phyloP scores from a whole-genome alignment of 1,284 basidiomycete genomes.

The Cronartium quercuum region DNA sequence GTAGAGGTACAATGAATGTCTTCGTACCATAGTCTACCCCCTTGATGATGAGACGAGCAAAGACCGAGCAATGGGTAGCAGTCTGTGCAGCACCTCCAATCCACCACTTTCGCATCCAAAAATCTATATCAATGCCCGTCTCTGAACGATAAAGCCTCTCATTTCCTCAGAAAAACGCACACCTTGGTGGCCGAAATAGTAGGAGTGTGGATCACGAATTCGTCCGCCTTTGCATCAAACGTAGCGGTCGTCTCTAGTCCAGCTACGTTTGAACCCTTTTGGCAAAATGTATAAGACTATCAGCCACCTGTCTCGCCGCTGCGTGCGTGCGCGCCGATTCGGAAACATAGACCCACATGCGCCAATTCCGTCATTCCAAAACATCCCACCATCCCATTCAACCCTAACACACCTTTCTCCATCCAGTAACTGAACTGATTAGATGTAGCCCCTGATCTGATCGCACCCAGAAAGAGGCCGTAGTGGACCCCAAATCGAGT shows the following conservation, averaged over 20 bases:
- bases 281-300: constrained; percentile 43
- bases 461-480: constrained; percentile 55
- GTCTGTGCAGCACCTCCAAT: constrained; percentile 58
- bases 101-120: constrained; percentile 53
- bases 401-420: constrained; percentile 55
- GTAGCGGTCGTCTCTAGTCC: constrained; percentile 58
- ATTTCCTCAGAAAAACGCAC: too few relatives aligned
- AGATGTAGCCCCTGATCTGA: constrained; percentile 50
- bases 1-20: constrained; percentile 57
- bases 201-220: constrained; percentile 58
- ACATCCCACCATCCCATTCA: constrained; percentile 57
- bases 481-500: constrained; percentile 57
- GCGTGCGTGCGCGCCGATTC: background rate
- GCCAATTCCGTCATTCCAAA: constrained; percentile 56
- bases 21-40: constrained; percentile 57
- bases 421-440: constrained; percentile 55
- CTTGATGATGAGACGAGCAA: constrained; percentile 56
- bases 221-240: constrained; percentile 55
- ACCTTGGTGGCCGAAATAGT: constrained; percentile 54
- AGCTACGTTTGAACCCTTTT: constrained; percentile 56
- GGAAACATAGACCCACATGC: constrained; percentile 38
- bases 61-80: constrained; percentile 57
- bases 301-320: background rate
- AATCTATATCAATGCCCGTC: too few relatives aligned
- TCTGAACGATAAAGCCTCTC: background rate